Evolutionary conservation across 140 eudicot genomes (phyloP), one percentile per base, ranked within the genome.

Genomic region (Stevia rebaudiana): DNA sequence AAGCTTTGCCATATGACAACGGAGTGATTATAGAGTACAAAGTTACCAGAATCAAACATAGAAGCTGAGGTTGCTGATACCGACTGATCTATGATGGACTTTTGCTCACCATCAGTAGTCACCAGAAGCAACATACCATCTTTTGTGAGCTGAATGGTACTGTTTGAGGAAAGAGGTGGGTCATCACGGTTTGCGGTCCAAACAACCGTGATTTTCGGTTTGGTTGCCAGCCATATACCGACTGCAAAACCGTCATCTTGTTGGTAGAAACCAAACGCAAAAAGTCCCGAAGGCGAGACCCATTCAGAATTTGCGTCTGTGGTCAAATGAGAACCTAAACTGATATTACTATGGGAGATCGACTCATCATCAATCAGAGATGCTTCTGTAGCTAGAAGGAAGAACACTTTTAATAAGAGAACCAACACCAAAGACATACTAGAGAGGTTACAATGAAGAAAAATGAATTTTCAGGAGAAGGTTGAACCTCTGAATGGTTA

Each of bases 121-220:
- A 16, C 54, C 15, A 75, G 62, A 43, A 70, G 16, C 23, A 84
- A 80, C 68, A 42, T 17, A 50, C 84, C 87, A 55, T 73, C 71
- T 57, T 0, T 0, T 12, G 11, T 61, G 21, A 60, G 39, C 67
- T 49, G 24, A 30, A 81, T 36, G 2, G 61, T 74, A 22, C 47
- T 77, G 58, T 67, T 47, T 23, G 49, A 53, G 1, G 81, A 53
- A 35, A 79, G 79, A 1, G 66, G 74, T 8, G 83, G 83, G 58
- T 63, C 71, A 31, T 79, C 81, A 41, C 83, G 58, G 53, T 79
- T 76, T 17, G 88, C 85, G n/a, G 83, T 85, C 94, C 94, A 84
- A 17, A 81, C 83, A 10, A 78, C 79, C 7, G 84, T 78, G 36
- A 47, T 80, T 2, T 80, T 31, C 0, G 85, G 78, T 35, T 75